phyloP scores from a whole-genome alignment of 371 early-diverging fungal species.

The Haplosporangium sp. region DNA sequence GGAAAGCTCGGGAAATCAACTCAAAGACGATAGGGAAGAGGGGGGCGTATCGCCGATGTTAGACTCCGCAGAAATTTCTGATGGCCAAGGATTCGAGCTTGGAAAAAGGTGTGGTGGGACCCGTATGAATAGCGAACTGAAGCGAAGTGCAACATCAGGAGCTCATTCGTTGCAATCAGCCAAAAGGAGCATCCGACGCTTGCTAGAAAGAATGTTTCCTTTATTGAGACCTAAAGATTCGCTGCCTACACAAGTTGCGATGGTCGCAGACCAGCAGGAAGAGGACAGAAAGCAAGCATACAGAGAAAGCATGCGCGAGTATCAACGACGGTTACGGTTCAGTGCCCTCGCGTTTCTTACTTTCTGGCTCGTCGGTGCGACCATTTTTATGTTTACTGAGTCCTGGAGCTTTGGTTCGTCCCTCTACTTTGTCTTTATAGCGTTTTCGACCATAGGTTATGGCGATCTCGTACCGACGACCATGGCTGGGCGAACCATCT shows the following conservation, averaged over 20 bases:
- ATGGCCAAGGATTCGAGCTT: no score
- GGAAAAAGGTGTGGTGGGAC: no score
- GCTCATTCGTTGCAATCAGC: neutral
- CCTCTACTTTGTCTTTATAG: slow-evolving; percentile 30
- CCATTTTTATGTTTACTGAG: slow-evolving; percentile 34
- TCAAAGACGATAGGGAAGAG: no score
- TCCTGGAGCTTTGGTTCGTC: slow-evolving; percentile 34
- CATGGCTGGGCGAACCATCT: slow-evolving; percentile 29
- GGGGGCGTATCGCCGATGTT: no score
- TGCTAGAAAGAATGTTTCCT: no score
- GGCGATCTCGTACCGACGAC: slow-evolving; percentile 37
- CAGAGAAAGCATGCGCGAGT: slow-evolving; percentile 34
- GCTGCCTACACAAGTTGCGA: neutral
- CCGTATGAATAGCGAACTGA: neutral
- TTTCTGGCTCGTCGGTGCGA: slow-evolving; percentile 43
- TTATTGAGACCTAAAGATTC: no score
- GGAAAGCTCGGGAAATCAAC: no score
- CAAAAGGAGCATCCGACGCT: neutral
- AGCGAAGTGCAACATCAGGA: neutral
- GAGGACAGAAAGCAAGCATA: slow-evolving; percentile 21
- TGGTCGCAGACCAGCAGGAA: slow-evolving; percentile 21
- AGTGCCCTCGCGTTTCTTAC: slow-evolving; percentile 19
- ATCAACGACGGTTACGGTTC: slow-evolving; percentile 23
- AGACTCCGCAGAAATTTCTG: no score
- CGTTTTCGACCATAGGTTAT: slow-evolving; percentile 37